Base-by-base conservation (phyloP, 2,329 filamentous ascomycete genomes). In the Penicillium sp. region DNA sequence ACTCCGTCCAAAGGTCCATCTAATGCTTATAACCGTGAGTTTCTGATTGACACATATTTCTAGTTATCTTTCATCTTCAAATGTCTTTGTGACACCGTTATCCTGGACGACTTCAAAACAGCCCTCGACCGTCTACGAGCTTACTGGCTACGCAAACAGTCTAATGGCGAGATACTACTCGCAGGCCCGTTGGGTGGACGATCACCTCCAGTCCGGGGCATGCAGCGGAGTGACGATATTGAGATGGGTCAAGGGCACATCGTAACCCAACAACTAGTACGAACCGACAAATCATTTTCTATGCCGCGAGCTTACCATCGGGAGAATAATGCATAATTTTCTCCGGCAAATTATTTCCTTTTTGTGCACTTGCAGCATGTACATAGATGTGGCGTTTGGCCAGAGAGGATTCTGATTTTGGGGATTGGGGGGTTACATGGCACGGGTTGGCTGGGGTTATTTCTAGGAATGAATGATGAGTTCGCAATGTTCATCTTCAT, bases 51-150 rank as follows among this genome's bases (percentile, higher is more conserved):
- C 6, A 27, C 24, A 27, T 37, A 8, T 9, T 21, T 34, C 12
- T 34, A 72, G 70, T 64, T 85, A 9, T 78, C 80, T 0, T 83
- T 85, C 39, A 79, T 86, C 18, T 86, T 86, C 76, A 87, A 87
- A 68, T 87, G 85, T 54, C 76, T 87, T 40, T 86, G 84, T 17
- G 85, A 88, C 62, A 84, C 80, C 0, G 83, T 88, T 45, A 79
- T 88, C 45, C 78, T 88, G 9, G 85, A 88, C 61, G 85, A 88
- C 60, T 88, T 88, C 78, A 87, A 87, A 62, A 85, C 84, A 3
- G 77, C 76, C 0, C 65, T 80, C 4, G 78, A 80, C 52, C 62
- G 58, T 17, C 54, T 72, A 29, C 66, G 69, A 20, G 49, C 55
- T 4, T 65, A 72, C 54, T 71, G 67, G 68, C 53, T 72, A 20